Evolutionary conservation across 2,329 filamentous ascomycete species (phyloP).

Genomic region (Botrytis medusae): DNA sequence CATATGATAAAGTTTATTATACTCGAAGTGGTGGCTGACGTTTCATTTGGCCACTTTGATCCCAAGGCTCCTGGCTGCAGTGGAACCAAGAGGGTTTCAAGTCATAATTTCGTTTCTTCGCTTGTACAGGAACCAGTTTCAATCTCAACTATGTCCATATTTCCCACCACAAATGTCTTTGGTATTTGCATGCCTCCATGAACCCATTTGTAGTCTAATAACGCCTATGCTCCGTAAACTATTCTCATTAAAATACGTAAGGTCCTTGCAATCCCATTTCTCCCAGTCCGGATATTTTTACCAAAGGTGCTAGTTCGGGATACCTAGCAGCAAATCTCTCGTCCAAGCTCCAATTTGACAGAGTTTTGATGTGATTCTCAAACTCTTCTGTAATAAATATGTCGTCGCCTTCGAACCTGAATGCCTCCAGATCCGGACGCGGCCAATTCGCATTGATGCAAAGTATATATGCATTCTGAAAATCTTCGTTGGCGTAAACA

Average conservation of each 20-base stretch:
- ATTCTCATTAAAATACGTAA: not conserved
- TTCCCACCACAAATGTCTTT: not conserved
- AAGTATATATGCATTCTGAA: constrained; percentile 41
- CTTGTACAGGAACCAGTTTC: not conserved
- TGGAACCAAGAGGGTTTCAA: not conserved
- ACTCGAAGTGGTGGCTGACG: not conserved
- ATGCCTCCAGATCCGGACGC: constrained; percentile 28
- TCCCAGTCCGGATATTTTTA: not conserved
- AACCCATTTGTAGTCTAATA: not conserved
- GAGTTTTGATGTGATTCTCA: constrained; percentile 26
- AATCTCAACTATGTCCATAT: not conserved
- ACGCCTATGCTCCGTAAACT: not conserved
- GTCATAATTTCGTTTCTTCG: not conserved
- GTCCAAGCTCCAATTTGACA: constrained; percentile 35
- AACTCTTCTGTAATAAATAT: constrained; percentile 30
- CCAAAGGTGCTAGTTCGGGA: constrained; percentile 31
- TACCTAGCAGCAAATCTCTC: constrained; percentile 33
- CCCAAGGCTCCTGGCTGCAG: not conserved
- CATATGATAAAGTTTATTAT: not conserved
- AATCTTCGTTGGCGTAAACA: constrained; percentile 43
- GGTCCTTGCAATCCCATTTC: not conserved
- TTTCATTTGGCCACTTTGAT: not conserved
- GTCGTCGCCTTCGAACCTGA: constrained; percentile 31
- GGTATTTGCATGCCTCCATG: constrained; percentile 13
- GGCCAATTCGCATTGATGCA: constrained; percentile 43